Base-by-base conservation (phyloP, 2,329 filamentous ascomycete species). In the Clarireedia hainanense region DNA sequence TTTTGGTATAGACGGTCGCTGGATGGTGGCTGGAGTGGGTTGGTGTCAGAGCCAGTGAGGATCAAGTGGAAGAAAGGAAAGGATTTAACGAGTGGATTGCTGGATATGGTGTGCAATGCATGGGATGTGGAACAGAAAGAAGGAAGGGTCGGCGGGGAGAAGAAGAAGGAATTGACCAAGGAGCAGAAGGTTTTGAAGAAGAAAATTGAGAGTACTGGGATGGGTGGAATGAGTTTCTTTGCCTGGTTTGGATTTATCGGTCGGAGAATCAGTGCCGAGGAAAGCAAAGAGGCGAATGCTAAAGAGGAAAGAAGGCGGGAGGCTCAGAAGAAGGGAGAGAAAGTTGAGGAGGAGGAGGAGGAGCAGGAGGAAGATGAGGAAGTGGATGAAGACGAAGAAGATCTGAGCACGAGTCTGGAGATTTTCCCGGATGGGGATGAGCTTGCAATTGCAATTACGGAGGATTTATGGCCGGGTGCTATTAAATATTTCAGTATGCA, bases 381-480 rank as follows among this genome's bases (percentile, higher is more conserved):
- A 68, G 72, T 78, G 1, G 71, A 74, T 3, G 73, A 73, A 4
- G 73, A 75, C 2, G 73, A 75, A 0, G 80, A 85, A 0, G 80
- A 84, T 0, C 78, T 88, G 0, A 81, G 84, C 0, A 80, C 84
- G 0, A 83, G 85, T 53, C 79, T 86, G 48, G 92, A 96, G 72
- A 86, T 95, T 64, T 96, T 94, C 77, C 86, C 88, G n/a, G 83
- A 84, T 45, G 92, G 89, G 23, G 90, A 95, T 63, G 87, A 91
- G 59, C 72, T 97, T 48, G 91, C 91, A 40, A 79, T 90, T 60
- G 79, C 84, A 58, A 77, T 97, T 63, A 83, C 87, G 7, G 91
- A 97, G 69, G 92, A 97, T 64, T 75, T 97, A 52, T 96, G 87
- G 85, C 88, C 89, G 48, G 83, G 84, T 60, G 92, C 91, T 57